A percentile compares a stretch with the other conserved stretches of the same genome.
phyloP scores from a whole-genome alignment of 305 asterid genomes.

The Solanum hybrid region DNA sequence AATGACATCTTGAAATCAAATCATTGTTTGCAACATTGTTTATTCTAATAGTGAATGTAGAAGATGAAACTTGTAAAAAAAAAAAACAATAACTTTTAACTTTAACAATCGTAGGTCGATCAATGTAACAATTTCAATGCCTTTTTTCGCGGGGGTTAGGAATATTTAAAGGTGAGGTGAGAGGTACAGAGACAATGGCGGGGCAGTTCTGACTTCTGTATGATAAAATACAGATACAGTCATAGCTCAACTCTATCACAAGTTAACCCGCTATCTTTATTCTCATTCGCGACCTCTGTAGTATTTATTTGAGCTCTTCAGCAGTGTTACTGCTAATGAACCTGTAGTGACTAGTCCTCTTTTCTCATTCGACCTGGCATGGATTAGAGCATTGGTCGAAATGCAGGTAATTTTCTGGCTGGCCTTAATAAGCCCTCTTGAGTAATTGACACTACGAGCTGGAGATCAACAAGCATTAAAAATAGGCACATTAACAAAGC shows the following conservation, averaged over 20 bases:
- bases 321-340: background rate
- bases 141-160: background rate
- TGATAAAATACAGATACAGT: background rate
- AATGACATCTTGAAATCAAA: background rate
- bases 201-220: background rate
- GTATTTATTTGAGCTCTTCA: background rate
- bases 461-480: slow-evolving; percentile 2
- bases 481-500: background rate
- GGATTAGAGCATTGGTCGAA: slow-evolving; percentile 40
- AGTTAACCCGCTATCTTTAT: background rate
- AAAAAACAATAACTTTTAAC: background rate
- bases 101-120: background rate
- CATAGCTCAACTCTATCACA: background rate
- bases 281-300: background rate
- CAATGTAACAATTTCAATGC: background rate
- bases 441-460: slow-evolving; percentile 68
- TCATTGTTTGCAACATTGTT: background rate
- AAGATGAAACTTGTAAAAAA: background rate
- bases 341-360: background rate
- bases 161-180: background rate
- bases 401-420: slow-evolving; percentile 22
- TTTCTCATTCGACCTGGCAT: background rate
- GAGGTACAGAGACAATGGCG: background rate
- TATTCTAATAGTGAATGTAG: background rate
- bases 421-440: slow-evolving; percentile 80